Conservation (phyloP, 192 early-diverging fungal species). For the Coemansia sp. region DNA sequence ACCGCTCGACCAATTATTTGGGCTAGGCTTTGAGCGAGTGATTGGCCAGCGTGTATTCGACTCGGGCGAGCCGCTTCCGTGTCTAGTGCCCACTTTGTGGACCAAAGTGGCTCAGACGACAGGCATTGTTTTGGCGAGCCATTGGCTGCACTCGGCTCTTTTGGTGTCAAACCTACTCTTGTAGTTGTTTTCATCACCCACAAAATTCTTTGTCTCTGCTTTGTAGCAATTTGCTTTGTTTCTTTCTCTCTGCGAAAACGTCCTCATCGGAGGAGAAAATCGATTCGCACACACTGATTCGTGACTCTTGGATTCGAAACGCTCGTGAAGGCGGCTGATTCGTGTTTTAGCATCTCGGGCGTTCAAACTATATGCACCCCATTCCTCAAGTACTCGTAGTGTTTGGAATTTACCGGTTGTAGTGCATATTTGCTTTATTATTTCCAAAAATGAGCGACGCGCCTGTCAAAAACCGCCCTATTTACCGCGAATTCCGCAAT, state of each 20-base stretch:
- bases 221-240: background rate
- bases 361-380: background rate
- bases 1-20: constrained; percentile 1
- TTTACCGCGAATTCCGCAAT: constrained; percentile 62
- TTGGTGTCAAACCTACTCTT: background rate
- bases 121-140: background rate
- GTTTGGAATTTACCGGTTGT: background rate
- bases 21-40: background rate
- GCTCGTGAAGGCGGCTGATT: background rate
- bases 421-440: background rate
- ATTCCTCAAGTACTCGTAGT: background rate
- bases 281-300: background rate
- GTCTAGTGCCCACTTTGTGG: background rate
- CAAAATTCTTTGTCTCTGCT: background rate
- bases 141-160: background rate
- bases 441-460: constrained; percentile 6
- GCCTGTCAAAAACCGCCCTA: constrained; percentile 29
- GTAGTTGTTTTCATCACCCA: background rate
- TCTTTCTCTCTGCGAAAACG: background rate
- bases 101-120: background rate
- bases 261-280: background rate
- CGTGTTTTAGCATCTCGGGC: background rate
- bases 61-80: background rate
- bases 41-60: too few species aligned
- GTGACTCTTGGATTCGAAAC: background rate